A percentile compares a stretch with the other conserved stretches of the same genome.
These are phyloP conservation scores for Wallacemonas sp. DNA, from an alignment of 208 protist species.

Conservation along the genomic window DNA sequence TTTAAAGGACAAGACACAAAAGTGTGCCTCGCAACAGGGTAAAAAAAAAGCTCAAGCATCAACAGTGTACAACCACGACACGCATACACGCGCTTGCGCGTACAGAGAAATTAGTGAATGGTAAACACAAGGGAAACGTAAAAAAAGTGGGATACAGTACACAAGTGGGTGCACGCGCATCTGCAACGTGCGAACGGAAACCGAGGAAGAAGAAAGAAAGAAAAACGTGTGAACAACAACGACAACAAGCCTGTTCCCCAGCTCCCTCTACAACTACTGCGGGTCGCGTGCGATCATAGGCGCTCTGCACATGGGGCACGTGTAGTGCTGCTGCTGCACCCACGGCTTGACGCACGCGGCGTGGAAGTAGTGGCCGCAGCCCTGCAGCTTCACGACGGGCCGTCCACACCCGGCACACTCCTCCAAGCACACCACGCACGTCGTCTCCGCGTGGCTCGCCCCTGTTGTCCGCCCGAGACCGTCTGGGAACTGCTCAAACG, in stretches of 20 bases:
- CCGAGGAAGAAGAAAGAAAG: conserved; percentile 1
- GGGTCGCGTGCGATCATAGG: conserved; percentile 8
- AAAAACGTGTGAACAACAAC: too few relatives aligned
- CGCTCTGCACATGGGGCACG: conserved; percentile 36
- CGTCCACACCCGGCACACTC: conserved; percentile 10
- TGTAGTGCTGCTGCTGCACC: conserved; percentile 21
- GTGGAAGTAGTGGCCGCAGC: conserved; percentile 46
- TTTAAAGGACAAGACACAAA: background rate
- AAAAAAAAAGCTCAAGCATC: too few relatives aligned
- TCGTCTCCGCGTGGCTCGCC: conserved; percentile 16
- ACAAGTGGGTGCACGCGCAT: conserved; percentile 12
- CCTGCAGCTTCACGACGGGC: conserved; percentile 28
- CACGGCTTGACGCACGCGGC: conserved; percentile 34
- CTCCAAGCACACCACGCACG: conserved; percentile 26
- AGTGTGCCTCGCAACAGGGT: too few relatives aligned
- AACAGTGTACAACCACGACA: too few relatives aligned
- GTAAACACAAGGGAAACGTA: conserved; percentile 1
- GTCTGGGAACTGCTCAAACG: conserved; percentile 3
- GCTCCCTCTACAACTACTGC: too few relatives aligned
- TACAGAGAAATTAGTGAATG: background rate
- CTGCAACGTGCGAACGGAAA: too few relatives aligned
- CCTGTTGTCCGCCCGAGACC: background rate
- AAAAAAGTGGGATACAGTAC: background rate
- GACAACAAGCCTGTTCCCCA: too few relatives aligned
- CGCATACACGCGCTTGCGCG: too few relatives aligned